Base-by-base conservation (phyloP, 768 basidiomycete species). In the Suillus americanus region DNA sequence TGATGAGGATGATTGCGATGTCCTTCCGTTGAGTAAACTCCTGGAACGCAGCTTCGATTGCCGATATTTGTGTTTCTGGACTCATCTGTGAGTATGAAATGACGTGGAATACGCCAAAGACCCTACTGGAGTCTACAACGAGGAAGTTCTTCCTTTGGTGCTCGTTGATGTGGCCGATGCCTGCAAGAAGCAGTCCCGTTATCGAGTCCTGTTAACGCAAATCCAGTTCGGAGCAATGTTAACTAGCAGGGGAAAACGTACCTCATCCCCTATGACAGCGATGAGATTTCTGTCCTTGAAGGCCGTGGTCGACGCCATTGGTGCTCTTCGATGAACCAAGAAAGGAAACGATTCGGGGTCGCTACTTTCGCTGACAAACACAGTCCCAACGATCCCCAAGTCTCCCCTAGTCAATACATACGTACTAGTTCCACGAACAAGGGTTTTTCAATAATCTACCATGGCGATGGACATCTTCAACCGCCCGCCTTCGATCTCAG, bases 251-350 rank as follows among this genome's bases (percentile, higher is more conserved):
- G 18, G 5, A 30, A 33, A 55, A 69, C 80, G 62, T 68, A 96
- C 97, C 82, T 99, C 97, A 77, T 99, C 97, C 46, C 97, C 97
- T 69, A 99, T 99, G 74, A 96, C 94, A 40, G 97, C 97, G 48
- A 99, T 85, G 48, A 99, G 80, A 66, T 85, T 91, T 62, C 97
- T 86, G 77, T 97, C 90, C 78, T 91, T 90, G 83, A 82, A 87
- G 48, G 88, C 83, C 62, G 82, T 76, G 64, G 72, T 79, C 28
- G 80, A 77, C 60, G 87, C 78, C 86, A 88, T 87, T 54, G 57
- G 70, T 65, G 53, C 18, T 59, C 60, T 65, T 60, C 38, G 28
- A 61, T 51, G 5, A 41, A 60, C 63, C 63, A 51, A 41, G 72
- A 71, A 70, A 64, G 65, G 69, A 66, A 66, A 68, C 37, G 18